These are phyloP conservation scores for Rhodomyrtus psidioides DNA, from an alignment of 441 rosid species.

Conservation along the genomic window DNA sequence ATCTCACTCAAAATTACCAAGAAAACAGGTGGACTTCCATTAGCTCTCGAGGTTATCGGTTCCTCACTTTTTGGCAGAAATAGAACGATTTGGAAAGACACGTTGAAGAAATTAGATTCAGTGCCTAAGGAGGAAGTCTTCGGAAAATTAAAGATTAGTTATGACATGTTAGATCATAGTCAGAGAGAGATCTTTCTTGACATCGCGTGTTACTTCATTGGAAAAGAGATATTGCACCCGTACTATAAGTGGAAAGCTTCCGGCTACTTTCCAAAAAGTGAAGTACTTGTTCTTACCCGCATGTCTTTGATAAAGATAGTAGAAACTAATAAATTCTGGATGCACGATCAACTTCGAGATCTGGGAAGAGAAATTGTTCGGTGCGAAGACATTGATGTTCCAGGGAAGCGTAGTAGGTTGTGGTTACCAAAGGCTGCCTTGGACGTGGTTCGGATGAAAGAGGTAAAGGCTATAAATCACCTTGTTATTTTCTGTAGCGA, in stretches of 20 bases:
- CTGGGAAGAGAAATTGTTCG: too few relatives aligned
- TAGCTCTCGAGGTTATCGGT: not conserved
- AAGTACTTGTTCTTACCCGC: too few relatives aligned
- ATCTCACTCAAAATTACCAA: not conserved
- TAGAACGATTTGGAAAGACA: not conserved
- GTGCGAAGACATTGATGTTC: too few relatives aligned
- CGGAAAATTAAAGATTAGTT: not conserved
- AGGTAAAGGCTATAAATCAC: too few relatives aligned
- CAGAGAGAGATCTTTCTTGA: not conserved
- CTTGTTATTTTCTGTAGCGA: too few relatives aligned
- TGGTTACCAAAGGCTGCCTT: too few relatives aligned
- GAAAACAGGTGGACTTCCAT: not conserved
- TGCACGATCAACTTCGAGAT: too few relatives aligned
- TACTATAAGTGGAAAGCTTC: not conserved
- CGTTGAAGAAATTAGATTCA: not conserved
- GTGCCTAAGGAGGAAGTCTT: not conserved
- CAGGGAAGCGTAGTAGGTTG: too few relatives aligned
- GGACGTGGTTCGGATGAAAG: too few relatives aligned
- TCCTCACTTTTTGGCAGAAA: not conserved
- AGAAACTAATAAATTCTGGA: too few relatives aligned
- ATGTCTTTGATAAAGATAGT: too few relatives aligned
- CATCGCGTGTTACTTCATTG: not conserved
- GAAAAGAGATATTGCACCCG: rapidly evolving
- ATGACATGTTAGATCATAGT: rapidly evolving
- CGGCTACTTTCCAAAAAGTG: rapidly evolving